Evolutionary conservation across 148 eudicot species (phyloP), one percentile per base, ranked within the genome.

Genomic region (Nepenthes mirabilis): DNA sequence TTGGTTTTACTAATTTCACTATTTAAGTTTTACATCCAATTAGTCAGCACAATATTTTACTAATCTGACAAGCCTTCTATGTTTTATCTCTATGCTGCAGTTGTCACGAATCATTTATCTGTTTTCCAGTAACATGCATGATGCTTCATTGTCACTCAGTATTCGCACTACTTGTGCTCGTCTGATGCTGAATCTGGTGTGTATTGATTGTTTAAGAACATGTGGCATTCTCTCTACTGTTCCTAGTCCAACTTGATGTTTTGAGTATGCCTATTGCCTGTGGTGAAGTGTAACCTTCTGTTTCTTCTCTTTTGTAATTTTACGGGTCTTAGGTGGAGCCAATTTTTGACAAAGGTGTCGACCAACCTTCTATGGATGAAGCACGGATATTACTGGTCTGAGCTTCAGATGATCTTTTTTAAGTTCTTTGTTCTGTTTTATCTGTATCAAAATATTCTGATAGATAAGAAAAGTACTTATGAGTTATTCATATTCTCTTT

Each of bases 101-200:
- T 60, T 93, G 43, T 93, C 98, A 5, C 81, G 94, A 65, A 93
- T 93, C 58, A 93, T 93, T 55, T 93, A 93, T 77, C 78, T 93
- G 73, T 93, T 93, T 70, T 93, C 98, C 1, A 93, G 98, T 79
- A 93, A 88, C 75, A 88, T 93, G 98, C 98, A 93, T 60, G 98
- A 93, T 55, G 98, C 98, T 55, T 83, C 96, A 33, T 74, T 93
- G 71, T 79, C 98, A 36, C 80, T 88, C 64, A 84, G 96, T 77
- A 93, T 93, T 63, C 98, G 88, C 73, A 93, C 98, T 55, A 93
- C 98, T 23, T 93, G 96, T 75, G 98, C 98, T 64, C 95, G 98
- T 32, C 74, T 93, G 62, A 93, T 93, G 98, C 78, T 93, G 69
- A 93, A 93, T 79, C 79, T 93, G 90, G 98, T 88, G 70, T 57